Base-by-base conservation (phyloP, 2,329 filamentous ascomycete species). In the Aspergillus jensenii region DNA sequence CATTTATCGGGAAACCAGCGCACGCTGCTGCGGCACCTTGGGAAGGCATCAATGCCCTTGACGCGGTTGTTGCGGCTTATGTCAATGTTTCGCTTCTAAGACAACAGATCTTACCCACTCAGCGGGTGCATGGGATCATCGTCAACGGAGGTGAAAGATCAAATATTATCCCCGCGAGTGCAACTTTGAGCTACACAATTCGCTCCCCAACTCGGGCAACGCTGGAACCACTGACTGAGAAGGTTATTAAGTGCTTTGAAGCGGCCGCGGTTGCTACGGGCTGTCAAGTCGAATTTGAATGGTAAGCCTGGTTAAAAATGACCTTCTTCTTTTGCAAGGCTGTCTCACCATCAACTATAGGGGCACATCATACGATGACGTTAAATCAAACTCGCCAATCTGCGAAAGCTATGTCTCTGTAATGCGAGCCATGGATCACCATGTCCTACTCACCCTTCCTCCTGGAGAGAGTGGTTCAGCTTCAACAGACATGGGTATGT, bases 31-130 rank as follows among this genome's bases (percentile, higher is more conserved):
- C 79, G 3, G 78, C 73, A 6, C 84, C 83, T 0, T 86, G 82
- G 83, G 73, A 82, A 14, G 84, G 83, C 0, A 76, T 81, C 62
- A 86, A 86, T 67, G 84, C 84, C 0, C 75, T 86, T 1, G 84
- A 86, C 62, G 83, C 82, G 0, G 71, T 84, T 14, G 74, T 86
- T 3, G 75, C 77, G 0, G 78, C 71, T 0, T 76, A 75, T 58
- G 66, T 71, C 25, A 71, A 68, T 47, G 69, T 86, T 11, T 80
- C 79, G 0, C 74, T 82, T 3, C 73, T 86, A 6, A 75, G 84
- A 2, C 83, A 85, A 67, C 83, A 85, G 67, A 79, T 81, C 4
- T 74, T 78, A 59, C 80, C 82, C 0, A 76, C 77, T 25, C 75
- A 81, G 61, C 78, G 79, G 31, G 74, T 83, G 15, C 79, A 84